Evolutionary conservation across 805 yeast species (phyloP), one percentile per base, ranked within the genome.

Genomic region (Zygosaccharomyces bailii): DNA sequence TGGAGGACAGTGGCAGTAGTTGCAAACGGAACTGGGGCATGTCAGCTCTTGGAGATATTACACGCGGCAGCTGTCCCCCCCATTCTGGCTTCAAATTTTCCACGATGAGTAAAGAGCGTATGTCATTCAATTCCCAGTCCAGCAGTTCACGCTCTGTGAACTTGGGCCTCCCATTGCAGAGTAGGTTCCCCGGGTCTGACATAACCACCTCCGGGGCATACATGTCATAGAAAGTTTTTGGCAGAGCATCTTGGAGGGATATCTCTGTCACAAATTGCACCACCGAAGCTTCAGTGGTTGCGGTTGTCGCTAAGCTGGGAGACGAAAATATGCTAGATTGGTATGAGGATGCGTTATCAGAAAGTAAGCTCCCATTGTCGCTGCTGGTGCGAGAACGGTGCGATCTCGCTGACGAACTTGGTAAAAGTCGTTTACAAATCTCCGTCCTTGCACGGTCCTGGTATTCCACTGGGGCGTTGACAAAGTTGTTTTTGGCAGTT

Each of bases 111-210:
- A 83, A 61, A 1, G 88, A 80, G 34, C 91, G 67, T 14, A 81
- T 66, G 59, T 83, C 90, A 60, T 84, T 84, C 40, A 81, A 57
- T 38, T 76, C 80, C 91, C 91, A 84, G 60, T 82, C 84, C 19
- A 79, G 66, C 32, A 84, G 67, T 11, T 76, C 78, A 42, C 88
- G 67, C 49, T 74, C 76, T 0, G 87, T 80, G 62, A 80, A 82
- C 19, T 65, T 60, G 9, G 86, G 87, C 34, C 88, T 67, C 0
- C 84, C 84, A 50, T 77, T 77, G 8, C 74, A 67, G 31, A 78
- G 66, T 17, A 72, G 46, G 19, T 57, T 57, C 5, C 57, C 48
- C 6, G 75, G 71, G 45, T 73, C 74, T 6, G 55, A 45, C 30
- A 71, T 68, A 18, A 76, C 61, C 9, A 78, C 59, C 46, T 80